These are phyloP conservation scores for Populus deltoides DNA, from an alignment of 345 rosid species.

Conservation along the genomic window DNA sequence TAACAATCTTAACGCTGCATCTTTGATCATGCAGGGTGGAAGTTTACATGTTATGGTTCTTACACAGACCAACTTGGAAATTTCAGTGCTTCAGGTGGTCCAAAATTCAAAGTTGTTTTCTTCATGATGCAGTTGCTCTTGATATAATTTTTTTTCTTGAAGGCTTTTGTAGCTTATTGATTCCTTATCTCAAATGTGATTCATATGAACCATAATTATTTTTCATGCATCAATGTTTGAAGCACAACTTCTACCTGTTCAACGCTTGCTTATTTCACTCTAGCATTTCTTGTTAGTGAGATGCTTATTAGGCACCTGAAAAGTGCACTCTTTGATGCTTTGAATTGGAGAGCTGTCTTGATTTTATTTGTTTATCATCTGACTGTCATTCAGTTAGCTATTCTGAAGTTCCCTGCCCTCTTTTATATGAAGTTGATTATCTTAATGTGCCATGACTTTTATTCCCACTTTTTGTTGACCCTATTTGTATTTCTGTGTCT, in stretches of 20 bases:
- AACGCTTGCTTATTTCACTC: background rate
- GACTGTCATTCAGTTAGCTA: background rate
- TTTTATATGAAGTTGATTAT: background rate
- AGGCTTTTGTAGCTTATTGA: background rate
- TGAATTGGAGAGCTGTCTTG: background rate
- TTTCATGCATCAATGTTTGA: background rate
- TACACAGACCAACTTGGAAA: slow-evolving; percentile 64
- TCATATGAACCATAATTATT: background rate
- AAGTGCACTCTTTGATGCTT: background rate
- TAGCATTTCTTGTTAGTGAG: background rate
- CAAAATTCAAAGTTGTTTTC: slow-evolving; percentile 12
- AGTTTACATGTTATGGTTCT: slow-evolving; percentile 63
- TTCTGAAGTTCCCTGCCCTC: background rate
- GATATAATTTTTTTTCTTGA: background rate
- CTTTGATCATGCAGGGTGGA: slow-evolving; percentile 52
- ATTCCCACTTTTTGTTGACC: background rate
- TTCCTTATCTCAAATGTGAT: background rate
- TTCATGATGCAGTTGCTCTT: slow-evolving; percentile 10
- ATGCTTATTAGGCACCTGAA: background rate
- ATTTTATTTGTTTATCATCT: background rate
- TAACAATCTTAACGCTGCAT: slow-evolving; percentile 10
- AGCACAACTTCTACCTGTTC: background rate
- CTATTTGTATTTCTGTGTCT: slow-evolving; percentile 10
- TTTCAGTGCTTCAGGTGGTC: slow-evolving; percentile 74
- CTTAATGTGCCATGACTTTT: background rate